Base-by-base conservation (phyloP, 306 rosid genomes). In the Hippophae rhamnoides region DNA sequence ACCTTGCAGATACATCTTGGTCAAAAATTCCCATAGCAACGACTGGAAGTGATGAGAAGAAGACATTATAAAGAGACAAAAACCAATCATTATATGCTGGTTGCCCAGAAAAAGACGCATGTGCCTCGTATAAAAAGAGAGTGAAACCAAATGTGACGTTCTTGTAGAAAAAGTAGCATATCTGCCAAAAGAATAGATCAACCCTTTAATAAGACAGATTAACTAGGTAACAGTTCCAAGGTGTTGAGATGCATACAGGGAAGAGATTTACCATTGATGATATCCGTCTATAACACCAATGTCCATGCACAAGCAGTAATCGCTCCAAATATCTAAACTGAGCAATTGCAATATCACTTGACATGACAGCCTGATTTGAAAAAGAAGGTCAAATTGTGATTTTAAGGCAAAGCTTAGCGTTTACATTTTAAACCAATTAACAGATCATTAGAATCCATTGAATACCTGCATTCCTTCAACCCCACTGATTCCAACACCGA, bases 391-490 rank as follows among this genome's bases (percentile, higher is more conserved):
- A 51, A 50, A 68, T 47, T 46, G 49, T 57, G 55, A 48, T 54
- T 27, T 40, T 41, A 7, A 23, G 40, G 46, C 3, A 47, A 60
- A 70, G 55, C 18, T 27, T 5, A 61, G 47, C 47, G 13, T n/a
- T 60, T 9, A 43, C 18, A 6, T 4, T 31, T 31, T 4, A 31
- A 3, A 4, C 44, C 43, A 57, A 8, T 31, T 41, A 31, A 60
- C 1, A 59, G 6, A 47, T 55, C 42, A 61, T 1, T 52, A 66
- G 40, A 73, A 66, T 56, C 55, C 42, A 41, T 58, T 31, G 38
- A 69, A 52, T 66, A 92, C 99, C 99, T 93, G 99, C 99, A 93
- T 93, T 77, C 99, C 99, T 82, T 93, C 99, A 9, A 82, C 82
- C 38, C 99, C 99, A 27, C 99, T 31, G 38, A 31, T 31, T 31